phyloP scores from a whole-genome alignment of 108 stramenopile genomes.

The Nannochloropsis granulata region DNA sequence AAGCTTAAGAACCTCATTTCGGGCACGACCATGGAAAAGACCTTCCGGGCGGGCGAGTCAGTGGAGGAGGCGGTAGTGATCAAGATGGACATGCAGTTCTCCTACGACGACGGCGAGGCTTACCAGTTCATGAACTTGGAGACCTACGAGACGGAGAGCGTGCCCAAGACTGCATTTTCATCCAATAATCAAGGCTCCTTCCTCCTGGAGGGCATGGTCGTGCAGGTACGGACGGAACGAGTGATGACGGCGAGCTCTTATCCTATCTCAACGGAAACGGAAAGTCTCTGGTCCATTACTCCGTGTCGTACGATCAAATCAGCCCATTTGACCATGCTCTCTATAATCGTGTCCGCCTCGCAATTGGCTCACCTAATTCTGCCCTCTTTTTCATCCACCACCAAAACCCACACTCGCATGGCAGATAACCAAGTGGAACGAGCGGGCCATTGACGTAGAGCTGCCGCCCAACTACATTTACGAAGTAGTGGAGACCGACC shows the following conservation, averaged over 20 bases:
- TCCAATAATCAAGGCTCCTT: slow-evolving; percentile 50
- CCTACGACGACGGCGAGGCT: slow-evolving; percentile 59
- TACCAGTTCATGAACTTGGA: slow-evolving; percentile 77
- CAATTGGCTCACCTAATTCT: neutral
- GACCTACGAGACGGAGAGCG: slow-evolving; percentile 70
- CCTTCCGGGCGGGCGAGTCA: slow-evolving; percentile 66
- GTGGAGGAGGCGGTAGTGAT: slow-evolving; percentile 61
- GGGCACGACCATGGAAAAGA: slow-evolving; percentile 79
- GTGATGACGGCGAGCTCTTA: too few relatives aligned
- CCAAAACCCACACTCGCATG: neutral
- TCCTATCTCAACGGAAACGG: too few relatives aligned
- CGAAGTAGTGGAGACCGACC: slow-evolving; percentile 65
- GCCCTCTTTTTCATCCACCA: neutral
- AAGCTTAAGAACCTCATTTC: slow-evolving; percentile 85
- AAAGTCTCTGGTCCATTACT: too few relatives aligned
- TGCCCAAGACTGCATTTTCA: slow-evolving; percentile 43
- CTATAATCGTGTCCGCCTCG: too few relatives aligned
- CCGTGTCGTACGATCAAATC: too few relatives aligned
- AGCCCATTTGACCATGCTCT: too few relatives aligned
- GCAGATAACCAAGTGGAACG: slow-evolving; percentile 54
- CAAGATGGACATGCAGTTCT: slow-evolving; percentile 58
- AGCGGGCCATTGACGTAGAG: slow-evolving; percentile 60
- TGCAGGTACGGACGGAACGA: slow-evolving; percentile 33
- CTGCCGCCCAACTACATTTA: slow-evolving; percentile 53
- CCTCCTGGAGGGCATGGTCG: slow-evolving; percentile 65